These are phyloP conservation scores for Diplodia seriata DNA, from an alignment of 2,329 filamentous ascomycete genomes.

Conservation along the genomic window DNA sequence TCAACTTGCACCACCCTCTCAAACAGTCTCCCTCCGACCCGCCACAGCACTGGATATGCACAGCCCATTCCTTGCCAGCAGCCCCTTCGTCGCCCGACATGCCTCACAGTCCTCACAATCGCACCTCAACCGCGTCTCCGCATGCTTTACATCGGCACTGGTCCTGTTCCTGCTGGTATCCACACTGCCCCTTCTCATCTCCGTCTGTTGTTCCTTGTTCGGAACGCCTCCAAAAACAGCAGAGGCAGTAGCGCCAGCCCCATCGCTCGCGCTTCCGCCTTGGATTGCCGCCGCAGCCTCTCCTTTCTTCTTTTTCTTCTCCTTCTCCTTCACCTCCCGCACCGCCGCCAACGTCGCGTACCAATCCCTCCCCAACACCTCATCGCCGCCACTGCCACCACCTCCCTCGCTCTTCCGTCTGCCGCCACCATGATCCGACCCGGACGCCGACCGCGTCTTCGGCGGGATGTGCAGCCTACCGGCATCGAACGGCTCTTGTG, in stretches of 20 bases:
- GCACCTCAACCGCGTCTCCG: constrained; percentile 21
- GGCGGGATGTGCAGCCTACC: constrained; percentile 9
- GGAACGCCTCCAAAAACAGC: not conserved
- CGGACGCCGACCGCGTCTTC: not conserved
- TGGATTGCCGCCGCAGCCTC: no score
- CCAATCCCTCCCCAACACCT: not conserved
- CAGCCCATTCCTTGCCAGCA: constrained; percentile 23
- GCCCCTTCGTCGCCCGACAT: constrained; percentile 17
- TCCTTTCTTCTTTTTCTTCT: no score
- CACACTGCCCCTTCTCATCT: not conserved
- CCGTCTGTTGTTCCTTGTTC: not conserved
- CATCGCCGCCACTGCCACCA: not conserved
- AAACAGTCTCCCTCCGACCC: constrained; percentile 25
- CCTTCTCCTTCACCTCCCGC: not conserved
- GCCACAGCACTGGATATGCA: constrained; percentile 8
- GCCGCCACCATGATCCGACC: no score
- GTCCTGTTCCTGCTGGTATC: not conserved
- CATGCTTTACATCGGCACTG: not conserved
- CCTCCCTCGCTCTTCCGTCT: not conserved
- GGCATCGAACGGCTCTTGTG: constrained; percentile 4
- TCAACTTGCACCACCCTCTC: not conserved
- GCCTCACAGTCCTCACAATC: constrained; percentile 23
- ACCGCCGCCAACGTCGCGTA: not conserved
- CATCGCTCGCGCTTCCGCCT: not conserved
- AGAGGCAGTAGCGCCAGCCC: not conserved